Evolutionary conservation across 176 grass and related monocot species (phyloP), one percentile per base, ranked within the genome.

Genomic region (Echinochloa phyllopogon): DNA sequence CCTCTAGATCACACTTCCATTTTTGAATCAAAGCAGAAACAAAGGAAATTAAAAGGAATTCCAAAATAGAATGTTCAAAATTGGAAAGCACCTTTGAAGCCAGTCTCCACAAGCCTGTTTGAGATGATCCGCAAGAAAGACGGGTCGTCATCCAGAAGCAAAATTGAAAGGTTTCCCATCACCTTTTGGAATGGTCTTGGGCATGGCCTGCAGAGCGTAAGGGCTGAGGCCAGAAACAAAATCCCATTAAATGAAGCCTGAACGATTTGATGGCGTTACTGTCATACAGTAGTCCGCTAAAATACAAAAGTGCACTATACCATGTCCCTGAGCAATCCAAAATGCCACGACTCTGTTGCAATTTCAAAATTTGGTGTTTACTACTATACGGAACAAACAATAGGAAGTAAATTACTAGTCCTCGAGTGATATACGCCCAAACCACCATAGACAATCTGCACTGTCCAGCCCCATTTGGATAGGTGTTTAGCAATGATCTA

Each of bases 101-200:
- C 70, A 5, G 51, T 59, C 36, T 61, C 49, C 10, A 42, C 29
- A 50, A 87, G 62, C 56, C 0, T 71, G 24, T 43, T 18, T 44
- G 64, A 63, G 44, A 83, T 83, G 18, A 27, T 17, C 7, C 1
- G 8, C 17, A 88, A 39, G 5, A 55, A 88, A 1, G 13, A 11
- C 10, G 43, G n/a, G 53, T 83, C 39, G 39, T 43, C 23, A 77
- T 88, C 72, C 50, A 88, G 73, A 88, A 83, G 63, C 17, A 88
- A 15, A 21, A 51, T 73, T 33, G 51, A 77, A 63, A 78, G 65
- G 16, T 51, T 71, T 18, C 71, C 55, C 80, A 64, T 83, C 24
- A 29, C 36, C 5, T 50, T 60, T 48, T 72, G 80, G 16, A 45
- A 47, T 71, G 42, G 20, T 61, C 13, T 0, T 20, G 39, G 53